Conservation (phyloP, 1,139 yeast genomes). For the Yamadazyma dendronema region DNA sequence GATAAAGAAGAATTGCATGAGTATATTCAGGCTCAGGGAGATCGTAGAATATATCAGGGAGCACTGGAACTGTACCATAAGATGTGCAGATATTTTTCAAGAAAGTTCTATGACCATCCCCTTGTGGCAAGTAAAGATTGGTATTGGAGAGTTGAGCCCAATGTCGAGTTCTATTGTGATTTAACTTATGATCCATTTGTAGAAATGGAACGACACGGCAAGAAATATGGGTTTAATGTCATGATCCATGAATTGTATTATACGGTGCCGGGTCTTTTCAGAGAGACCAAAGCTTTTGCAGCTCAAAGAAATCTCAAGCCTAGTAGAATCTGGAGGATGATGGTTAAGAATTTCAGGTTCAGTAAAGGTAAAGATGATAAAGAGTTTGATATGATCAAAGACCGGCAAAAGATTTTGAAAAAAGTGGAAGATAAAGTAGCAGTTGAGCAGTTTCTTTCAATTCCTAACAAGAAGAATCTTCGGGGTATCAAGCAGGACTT, state of each 20-base stretch:
- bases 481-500: conserved; percentile 25
- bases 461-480: conserved; percentile 20
- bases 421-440: conserved; percentile 29
- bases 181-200: conserved; percentile 85
- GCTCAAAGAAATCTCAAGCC: conserved; percentile 42
- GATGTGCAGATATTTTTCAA: conserved; percentile 72
- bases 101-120: conserved; percentile 74
- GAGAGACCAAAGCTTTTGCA: conserved; percentile 66
- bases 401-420: conserved; percentile 20
- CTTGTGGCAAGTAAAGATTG: conserved; percentile 67
- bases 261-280: conserved; percentile 78
- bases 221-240: conserved; percentile 82
- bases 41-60: conserved; percentile 78
- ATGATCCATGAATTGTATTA: conserved; percentile 70
- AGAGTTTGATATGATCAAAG: conserved; percentile 20
- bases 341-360: conserved; percentile 35
- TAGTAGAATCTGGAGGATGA: conserved; percentile 59
- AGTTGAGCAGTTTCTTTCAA: conserved; percentile 22
- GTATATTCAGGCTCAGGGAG: conserved; percentile 69
- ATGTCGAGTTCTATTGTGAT: conserved; percentile 85
- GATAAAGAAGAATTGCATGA: conserved; percentile 45
- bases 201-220: conserved; percentile 68
- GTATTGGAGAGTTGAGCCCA: conserved; percentile 96
- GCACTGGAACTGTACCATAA: conserved; percentile 71
- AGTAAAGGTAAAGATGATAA: conserved; percentile 21